Base-by-base conservation (phyloP, 225 moss, liverwort and hornwort genomes). In the Ulota crispa region DNA sequence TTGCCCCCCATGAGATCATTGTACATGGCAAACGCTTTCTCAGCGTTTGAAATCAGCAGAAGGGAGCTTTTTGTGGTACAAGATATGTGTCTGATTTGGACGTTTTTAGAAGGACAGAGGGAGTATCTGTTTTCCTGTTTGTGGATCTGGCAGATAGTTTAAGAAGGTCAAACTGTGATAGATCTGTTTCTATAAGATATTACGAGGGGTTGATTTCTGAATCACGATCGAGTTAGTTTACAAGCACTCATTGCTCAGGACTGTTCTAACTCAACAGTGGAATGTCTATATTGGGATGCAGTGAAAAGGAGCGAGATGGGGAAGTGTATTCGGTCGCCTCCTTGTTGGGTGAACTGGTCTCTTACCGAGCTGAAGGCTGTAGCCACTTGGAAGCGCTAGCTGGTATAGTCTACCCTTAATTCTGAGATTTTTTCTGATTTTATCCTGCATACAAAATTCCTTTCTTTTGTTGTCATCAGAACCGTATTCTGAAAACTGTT, bases 341-440 rank as follows among this genome's bases (percentile, higher is more conserved):
- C 24, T 81, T 99, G 50, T 86, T 99, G 62, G 92, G 96, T 64
- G 93, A 99, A 76, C 78, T 99, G 54, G 96, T 94, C 65, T 90
- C 94, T 47, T 99, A 96, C 80, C 92, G 94, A 75, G 96, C 99
- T 32, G 91, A 84, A 63, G 99, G 93, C 64, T 92, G 93, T 57
- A 92, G 96, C 81, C 96, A 99, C 82, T 88, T 99, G 84, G 96
- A 99, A 79, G 90, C 93, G 62, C 79, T 96, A 80, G 98, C 94
- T 71, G 98, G 98, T 95, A 84, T 5, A 41, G 11, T 32, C 6
- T 9, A 26, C 56, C 56, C 64, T 77, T 23, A 28, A 20, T 67
- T 72, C 37, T 4, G 45, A 28, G 2, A 18, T 36, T 68, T n/a
- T 45, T 68, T 15, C 54, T n/a, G 23, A 42, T 62, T 69, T 11